A percentile compares a stretch with the other conserved stretches of the same genome.
Evolutionary conservation across 805 yeast species (phyloP).

Genomic region (Barnettozyma californica): DNA sequence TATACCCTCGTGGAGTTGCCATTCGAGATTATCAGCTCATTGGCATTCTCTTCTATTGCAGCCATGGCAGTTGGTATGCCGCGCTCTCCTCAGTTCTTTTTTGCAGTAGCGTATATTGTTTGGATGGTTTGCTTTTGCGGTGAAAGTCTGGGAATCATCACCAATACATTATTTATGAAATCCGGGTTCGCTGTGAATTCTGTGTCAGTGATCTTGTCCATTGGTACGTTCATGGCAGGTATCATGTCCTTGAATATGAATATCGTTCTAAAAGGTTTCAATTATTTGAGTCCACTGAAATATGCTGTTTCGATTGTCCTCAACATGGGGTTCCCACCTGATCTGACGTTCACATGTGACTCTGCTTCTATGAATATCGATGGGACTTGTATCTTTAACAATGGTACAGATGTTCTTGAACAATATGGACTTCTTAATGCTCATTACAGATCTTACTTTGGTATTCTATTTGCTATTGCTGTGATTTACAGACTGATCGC

Average conservation of each 20-base stretch:
- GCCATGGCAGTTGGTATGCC: conserved; percentile 74
- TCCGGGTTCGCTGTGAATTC: conserved; percentile 78
- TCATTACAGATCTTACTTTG: conserved; percentile 31
- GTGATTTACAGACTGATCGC: conserved; percentile 40
- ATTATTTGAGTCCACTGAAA: conserved; percentile 73
- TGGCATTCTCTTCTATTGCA: conserved; percentile 55
- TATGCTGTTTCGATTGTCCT: conserved; percentile 54
- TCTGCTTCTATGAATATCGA: conserved; percentile 27
- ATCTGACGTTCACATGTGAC: conserved; percentile 47
- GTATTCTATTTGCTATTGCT: conserved; percentile 34
- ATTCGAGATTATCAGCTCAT: conserved; percentile 54
- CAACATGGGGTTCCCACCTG: conserved; percentile 47
- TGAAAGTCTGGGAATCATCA: conserved; percentile 77
- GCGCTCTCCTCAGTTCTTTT: conserved; percentile 59
- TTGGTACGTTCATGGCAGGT: conserved; percentile 83
- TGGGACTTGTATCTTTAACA: conserved; percentile 42
- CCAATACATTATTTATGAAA: conserved; percentile 67
- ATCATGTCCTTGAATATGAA: conserved; percentile 77
- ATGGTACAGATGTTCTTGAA: conserved; percentile 52
- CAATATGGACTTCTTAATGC: conserved; percentile 33
- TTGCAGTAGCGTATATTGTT: conserved; percentile 52
- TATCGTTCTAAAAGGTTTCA: conserved; percentile 58
- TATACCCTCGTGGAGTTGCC: conserved; percentile 62
- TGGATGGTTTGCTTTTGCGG: conserved; percentile 64
- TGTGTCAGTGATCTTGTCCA: conserved; percentile 57